A percentile compares a stretch with the other conserved stretches of the same genome.
Conservation (phyloP, 192 early-diverging fungal species). For the Coemansia sp. region DNA sequence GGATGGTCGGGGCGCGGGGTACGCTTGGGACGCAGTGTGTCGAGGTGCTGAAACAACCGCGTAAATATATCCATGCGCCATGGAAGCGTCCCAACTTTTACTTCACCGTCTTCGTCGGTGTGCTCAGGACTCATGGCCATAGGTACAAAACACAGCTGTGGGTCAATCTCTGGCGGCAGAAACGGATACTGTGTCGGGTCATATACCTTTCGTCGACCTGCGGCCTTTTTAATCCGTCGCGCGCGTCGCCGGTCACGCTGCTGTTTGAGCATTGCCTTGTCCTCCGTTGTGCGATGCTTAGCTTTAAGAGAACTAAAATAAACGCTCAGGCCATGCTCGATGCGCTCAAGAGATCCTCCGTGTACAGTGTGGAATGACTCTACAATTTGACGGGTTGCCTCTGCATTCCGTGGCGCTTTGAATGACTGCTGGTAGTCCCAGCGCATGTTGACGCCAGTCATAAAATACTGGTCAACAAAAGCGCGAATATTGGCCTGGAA, state of each 20-base stretch:
- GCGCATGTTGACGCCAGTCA: slow-evolving; percentile 13
- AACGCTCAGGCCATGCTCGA: slow-evolving; percentile 52
- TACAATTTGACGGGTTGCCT: slow-evolving; percentile 42
- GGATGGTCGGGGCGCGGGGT: slow-evolving; percentile 41
- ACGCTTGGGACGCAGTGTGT: slow-evolving; percentile 50
- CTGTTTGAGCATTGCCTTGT: slow-evolving; percentile 55
- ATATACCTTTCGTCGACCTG: slow-evolving; percentile 41
- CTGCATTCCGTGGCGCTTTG: slow-evolving; percentile 52
- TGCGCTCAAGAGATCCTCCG: slow-evolving; percentile 40
- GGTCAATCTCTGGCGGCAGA: slow-evolving; percentile 34
- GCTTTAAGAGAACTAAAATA: slow-evolving; percentile 56
- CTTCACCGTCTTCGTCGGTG: slow-evolving; percentile 51
- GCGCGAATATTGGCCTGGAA: slow-evolving; percentile 54
- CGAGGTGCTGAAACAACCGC: slow-evolving; percentile 40
- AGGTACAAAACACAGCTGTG: slow-evolving; percentile 37
- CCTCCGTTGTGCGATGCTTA: slow-evolving; percentile 50
- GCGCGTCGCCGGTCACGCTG: slow-evolving; percentile 50
- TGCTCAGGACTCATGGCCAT: slow-evolving; percentile 52
- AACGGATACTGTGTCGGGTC: slow-evolving; percentile 45
- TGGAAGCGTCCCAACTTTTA: slow-evolving; percentile 44
- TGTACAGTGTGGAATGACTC: slow-evolving; percentile 31
- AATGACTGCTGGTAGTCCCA: slow-evolving; percentile 57
- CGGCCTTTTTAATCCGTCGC: slow-evolving; percentile 38
- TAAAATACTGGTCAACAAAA: slow-evolving; percentile 52
- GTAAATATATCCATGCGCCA: slow-evolving; percentile 41